phyloP scores from a whole-genome alignment of 1,284 basidiomycete species.

The Agaricales sp. region DNA sequence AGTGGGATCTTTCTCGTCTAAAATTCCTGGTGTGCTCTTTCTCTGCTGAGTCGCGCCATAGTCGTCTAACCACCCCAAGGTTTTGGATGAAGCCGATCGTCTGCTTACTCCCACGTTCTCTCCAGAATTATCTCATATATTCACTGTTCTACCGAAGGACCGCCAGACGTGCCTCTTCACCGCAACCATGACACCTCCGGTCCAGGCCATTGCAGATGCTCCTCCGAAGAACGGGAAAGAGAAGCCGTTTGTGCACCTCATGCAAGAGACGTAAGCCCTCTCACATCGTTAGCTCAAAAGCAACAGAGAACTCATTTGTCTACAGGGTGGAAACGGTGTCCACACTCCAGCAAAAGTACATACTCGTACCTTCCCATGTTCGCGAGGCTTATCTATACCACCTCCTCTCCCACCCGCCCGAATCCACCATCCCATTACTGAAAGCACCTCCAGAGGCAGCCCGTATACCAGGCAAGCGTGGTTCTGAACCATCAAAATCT shows the following conservation, averaged over 20 bases:
- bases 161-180: conserved; percentile 97
- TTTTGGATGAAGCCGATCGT: conserved; percentile 95
- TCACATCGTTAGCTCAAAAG: conserved; percentile 1
- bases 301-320: too few species aligned
- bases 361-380: conserved; percentile 92
- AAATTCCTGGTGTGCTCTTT: conserved; percentile 66
- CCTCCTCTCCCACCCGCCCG: conserved; percentile 81
- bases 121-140: conserved; percentile 75
- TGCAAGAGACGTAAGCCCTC: conserved; percentile 58
- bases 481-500: conserved; percentile 17
- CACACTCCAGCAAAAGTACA: conserved; percentile 80
- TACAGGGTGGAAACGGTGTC: conserved; percentile 78
- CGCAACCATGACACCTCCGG: conserved; percentile 85
- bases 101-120: conserved; percentile 88
- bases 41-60: neutral
- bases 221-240: conserved; percentile 75
- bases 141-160: conserved; percentile 70
- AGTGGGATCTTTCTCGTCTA: conserved; percentile 80
- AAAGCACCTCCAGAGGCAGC: conserved; percentile 43
- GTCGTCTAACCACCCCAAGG: conserved; percentile 29
- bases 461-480: conserved; percentile 18
- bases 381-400: conserved; percentile 91
- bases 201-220: conserved; percentile 72
- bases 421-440: conserved; percentile 60
- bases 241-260: conserved; percentile 82